phyloP scores from a whole-genome alignment of 1,139 yeast species.

The Kodamaea ohmeri region DNA sequence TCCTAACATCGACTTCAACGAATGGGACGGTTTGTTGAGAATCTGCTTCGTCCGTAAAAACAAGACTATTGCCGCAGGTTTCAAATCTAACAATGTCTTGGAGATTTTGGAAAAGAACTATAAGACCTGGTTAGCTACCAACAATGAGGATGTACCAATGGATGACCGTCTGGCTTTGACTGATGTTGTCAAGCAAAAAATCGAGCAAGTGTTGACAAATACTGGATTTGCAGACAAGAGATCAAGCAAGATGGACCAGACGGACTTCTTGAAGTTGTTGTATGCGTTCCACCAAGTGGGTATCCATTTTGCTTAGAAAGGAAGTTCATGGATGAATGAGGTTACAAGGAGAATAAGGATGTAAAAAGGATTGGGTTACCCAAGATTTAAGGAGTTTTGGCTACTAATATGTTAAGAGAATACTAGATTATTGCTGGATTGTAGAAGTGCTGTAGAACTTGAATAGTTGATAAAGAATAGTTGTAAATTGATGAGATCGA shows the following conservation, averaged over 20 bases:
- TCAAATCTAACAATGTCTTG: constrained; percentile 78
- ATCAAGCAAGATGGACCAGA: constrained; percentile 92
- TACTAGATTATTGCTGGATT: neutral
- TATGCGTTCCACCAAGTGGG: constrained; percentile 98
- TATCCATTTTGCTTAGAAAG: constrained; percentile 78
- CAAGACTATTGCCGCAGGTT: constrained; percentile 90
- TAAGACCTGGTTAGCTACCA: constrained; percentile 68
- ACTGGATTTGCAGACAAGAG: constrained; percentile 84
- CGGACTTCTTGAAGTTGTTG: constrained; percentile 81
- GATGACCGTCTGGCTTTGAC: constrained; percentile 46
- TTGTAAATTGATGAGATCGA: too few relatives aligned
- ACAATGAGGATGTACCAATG: constrained; percentile 49
- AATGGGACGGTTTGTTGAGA: constrained; percentile 95
- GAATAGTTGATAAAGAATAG: too few relatives aligned
- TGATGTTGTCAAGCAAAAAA: constrained; percentile 54
- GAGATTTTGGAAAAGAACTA: constrained; percentile 87
- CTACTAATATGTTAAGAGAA: too few relatives aligned
- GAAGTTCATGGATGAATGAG: too few relatives aligned
- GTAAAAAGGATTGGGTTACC: neutral
- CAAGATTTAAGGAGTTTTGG: too few relatives aligned
- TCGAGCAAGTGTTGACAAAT: constrained; percentile 65
- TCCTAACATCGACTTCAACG: constrained; percentile 87
- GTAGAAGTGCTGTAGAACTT: too few relatives aligned
- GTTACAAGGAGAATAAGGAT: neutral
- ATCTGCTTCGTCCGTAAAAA: constrained; percentile 91